Percentiles rank a stretch among this genome's conserved stretches.
These are phyloP conservation scores for Lantana camara DNA, from an alignment of 257 asterid genomes.

Conservation along the genomic window DNA sequence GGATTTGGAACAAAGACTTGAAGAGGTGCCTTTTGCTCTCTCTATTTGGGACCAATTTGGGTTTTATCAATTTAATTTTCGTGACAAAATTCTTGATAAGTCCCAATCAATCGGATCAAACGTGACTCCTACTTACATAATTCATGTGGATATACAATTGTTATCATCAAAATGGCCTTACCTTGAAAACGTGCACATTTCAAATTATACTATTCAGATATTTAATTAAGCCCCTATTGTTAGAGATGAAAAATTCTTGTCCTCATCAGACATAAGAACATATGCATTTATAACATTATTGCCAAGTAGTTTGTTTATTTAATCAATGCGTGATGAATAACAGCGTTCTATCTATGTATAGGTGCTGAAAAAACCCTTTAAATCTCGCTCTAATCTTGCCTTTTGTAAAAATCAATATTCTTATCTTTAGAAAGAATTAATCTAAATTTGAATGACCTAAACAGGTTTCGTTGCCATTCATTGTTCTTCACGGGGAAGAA, in stretches of 20 bases:
- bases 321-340: no score
- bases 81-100: not conserved
- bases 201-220: not conserved
- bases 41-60: not conserved
- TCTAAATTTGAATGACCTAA: not conserved
- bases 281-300: no score
- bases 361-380: no score
- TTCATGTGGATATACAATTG: not conserved
- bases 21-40: conserved; percentile 47
- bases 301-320: no score
- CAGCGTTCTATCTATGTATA: no score
- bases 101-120: not conserved
- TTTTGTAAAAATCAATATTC: no score
- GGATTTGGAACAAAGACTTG: conserved; percentile 71
- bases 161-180: not conserved
- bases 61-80: not conserved
- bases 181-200: not conserved
- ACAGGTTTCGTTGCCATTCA: conserved; percentile 60
- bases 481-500: conserved; percentile 60
- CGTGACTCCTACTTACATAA: not conserved
- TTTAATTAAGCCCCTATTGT: not conserved
- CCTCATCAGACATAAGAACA: no score
- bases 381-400: no score
- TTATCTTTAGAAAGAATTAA: not conserved
- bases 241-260: no score